Percentiles rank a stretch among this genome's conserved stretches.
Evolutionary conservation across 108 stramenopile genomes (phyloP).

Genomic region (Nitzschia sp.): DNA sequence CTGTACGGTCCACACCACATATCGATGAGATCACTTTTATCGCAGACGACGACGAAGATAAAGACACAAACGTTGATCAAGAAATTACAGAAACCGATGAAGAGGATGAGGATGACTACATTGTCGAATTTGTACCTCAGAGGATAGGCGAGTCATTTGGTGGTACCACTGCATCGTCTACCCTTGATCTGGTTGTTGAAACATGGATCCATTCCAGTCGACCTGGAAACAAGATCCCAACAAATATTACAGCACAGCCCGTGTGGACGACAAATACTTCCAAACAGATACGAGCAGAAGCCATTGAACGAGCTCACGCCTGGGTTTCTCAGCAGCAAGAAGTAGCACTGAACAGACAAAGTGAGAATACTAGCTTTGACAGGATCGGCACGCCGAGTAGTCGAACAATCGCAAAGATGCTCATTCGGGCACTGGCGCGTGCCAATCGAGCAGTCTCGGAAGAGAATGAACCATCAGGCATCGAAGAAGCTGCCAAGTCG

Average conservation of each 20-base stretch:
- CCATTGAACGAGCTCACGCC: conserved; percentile 19
- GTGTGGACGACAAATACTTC: not conserved
- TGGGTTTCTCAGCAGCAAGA: conserved; percentile 22
- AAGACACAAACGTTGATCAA: not conserved
- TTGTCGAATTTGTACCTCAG: conserved; percentile 33
- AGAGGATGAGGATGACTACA: conserved; percentile 32
- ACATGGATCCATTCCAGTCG: conserved; percentile 22
- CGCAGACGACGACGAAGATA: not conserved
- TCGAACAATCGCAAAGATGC: conserved; percentile 31
- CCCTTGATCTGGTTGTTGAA: conserved; percentile 32
- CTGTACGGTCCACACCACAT: too few species aligned
- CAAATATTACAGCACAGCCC: not conserved
- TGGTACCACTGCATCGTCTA: conserved; percentile 3
- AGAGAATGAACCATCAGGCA: conserved; percentile 7
- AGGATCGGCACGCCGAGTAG: not conserved
- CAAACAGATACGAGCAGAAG: conserved; percentile 2
- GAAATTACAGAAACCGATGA: conserved; percentile 30
- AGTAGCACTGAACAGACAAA: not conserved
- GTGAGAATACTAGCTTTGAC: conserved; percentile 16
- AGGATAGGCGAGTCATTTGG: not conserved
- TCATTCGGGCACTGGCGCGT: conserved; percentile 36
- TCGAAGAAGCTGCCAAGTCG: conserved; percentile 32
- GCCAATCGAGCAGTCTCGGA: conserved; percentile 16
- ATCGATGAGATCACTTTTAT: not conserved
- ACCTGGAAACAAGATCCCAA: not conserved